Conservation (phyloP, 768 basidiomycete species). For the Megacollybia marginata region DNA sequence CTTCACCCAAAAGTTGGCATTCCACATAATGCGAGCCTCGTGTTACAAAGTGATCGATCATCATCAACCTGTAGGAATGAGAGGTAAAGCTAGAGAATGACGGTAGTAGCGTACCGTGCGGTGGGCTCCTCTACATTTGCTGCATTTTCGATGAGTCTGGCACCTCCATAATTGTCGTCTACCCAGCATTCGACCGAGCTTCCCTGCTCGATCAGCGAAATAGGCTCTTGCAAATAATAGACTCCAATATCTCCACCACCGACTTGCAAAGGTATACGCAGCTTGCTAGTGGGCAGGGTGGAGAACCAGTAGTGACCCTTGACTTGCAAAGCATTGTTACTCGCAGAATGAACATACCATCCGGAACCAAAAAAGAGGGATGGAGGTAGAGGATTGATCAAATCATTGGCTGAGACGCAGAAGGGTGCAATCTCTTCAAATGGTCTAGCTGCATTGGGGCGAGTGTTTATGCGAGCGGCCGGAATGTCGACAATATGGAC, state of each 20-base stretch:
- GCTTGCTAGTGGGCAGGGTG: conserved; percentile 71
- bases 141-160: conserved; percentile 69
- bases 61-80: conserved; percentile 46
- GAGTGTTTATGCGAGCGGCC: conserved; percentile 60
- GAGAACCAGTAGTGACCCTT: conserved; percentile 89
- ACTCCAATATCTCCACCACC: conserved; percentile 90
- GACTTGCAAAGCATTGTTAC: conserved; percentile 40
- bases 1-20: conserved; percentile 82
- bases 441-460: conserved; percentile 40
- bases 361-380: conserved; percentile 91
- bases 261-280: conserved; percentile 78
- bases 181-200: conserved; percentile 91
- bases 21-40: conserved; percentile 91
- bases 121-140: conserved; percentile 54
- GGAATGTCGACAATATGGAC: conserved; percentile 51
- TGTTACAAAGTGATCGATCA: conserved; percentile 85
- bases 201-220: conserved; percentile 47
- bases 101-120: conserved; percentile 48
- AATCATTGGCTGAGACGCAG: conserved; percentile 95
- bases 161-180: conserved; percentile 86
- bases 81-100: conserved; percentile 3
- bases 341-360: conserved; percentile 71
- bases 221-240: conserved; percentile 79
- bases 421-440: conserved; percentile 87
- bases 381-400: conserved; percentile 94